Evolutionary conservation across 805 yeast species (phyloP).

Genomic region (Spathaspora gorwiae): DNA sequence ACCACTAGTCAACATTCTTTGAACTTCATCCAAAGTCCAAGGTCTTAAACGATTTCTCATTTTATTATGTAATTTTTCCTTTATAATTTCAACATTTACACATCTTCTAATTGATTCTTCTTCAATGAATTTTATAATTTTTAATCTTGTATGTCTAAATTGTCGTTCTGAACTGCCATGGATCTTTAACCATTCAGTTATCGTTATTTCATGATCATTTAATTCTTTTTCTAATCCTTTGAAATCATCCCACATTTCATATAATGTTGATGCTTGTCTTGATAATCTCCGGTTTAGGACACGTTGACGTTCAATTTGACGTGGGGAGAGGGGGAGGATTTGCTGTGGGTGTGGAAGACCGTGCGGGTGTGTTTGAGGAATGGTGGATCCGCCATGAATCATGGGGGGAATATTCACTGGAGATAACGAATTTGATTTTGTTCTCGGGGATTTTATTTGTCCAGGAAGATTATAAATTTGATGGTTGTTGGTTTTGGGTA

Average conservation of each 20-base stretch:
- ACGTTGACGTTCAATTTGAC: slow-evolving; percentile 13
- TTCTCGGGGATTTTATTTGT: background rate
- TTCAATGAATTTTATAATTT: slow-evolving; percentile 25
- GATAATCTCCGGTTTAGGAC: slow-evolving; percentile 21
- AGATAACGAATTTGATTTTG: slow-evolving; percentile 1
- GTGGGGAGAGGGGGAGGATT: slow-evolving; percentile 5
- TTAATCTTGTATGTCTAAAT: slow-evolving; percentile 23
- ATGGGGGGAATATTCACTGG: background rate
- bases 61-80: slow-evolving; percentile 23
- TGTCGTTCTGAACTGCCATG: slow-evolving; percentile 27
- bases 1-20: slow-evolving; percentile 25
- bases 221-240: slow-evolving; percentile 22
- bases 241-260: slow-evolving; percentile 33
- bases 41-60: slow-evolving; percentile 26
- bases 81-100: slow-evolving; percentile 16
- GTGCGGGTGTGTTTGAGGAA: background rate
- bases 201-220: slow-evolving; percentile 18
- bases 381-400: background rate
- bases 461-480: background rate
- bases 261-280: slow-evolving; percentile 24
- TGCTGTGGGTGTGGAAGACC: background rate
- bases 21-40: slow-evolving; percentile 31
- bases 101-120: slow-evolving; percentile 21
- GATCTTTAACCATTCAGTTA: slow-evolving; percentile 27
- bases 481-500: slow-evolving; percentile 2